Evolutionary conservation across 2,329 filamentous ascomycete species (phyloP), one percentile per base, ranked within the genome.

Genomic region (Fusarium sp.): DNA sequence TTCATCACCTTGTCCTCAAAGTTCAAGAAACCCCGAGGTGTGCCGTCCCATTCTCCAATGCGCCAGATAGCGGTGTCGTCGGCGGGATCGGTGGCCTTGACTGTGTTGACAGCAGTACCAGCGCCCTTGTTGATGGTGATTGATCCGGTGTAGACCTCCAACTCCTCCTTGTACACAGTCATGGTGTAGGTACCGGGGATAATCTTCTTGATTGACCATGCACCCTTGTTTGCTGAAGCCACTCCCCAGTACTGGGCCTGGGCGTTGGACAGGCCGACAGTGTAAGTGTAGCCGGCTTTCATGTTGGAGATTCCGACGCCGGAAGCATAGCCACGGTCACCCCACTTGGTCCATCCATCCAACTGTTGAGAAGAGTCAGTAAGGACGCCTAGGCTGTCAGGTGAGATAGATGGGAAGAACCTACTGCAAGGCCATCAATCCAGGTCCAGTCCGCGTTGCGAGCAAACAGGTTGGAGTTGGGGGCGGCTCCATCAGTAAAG

Each of bases 241-340:
- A 68, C 72, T 2, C 76, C 75, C 83, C 83, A 85, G 72, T 84
- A 84, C 70, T 84, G 83, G 2, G 80, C 82, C 11, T 72, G 68
- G 6, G 76, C 69, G 63, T 81, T 84, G 27, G 81, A 81, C 2
- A 84, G 73, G 4, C 78, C 83, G 9, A 84, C 80, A 3, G 83
- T 82, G 66, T 84, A 84, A 7, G 82, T 81, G 58, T 80, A 80
- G n/a, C 81, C 82, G 8, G 64, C 74, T 70, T 84, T 84, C 78
- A 82, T 82, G 76, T 84, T 84, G 16, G 77, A 73, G 24, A 82
- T 76, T 14, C 81, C 81, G 11, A 81, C 77, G 24, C 81, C 81
- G 2, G 80, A 66, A 33, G 77, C 77, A 56, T 74, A 74, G 9
- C 81, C 80, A 24, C 81, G 80, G 14, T 76, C 78, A 13, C 74